Percentiles rank a stretch among this genome's conserved stretches.
These are phyloP conservation scores for Phytophthora kernoviae DNA, from an alignment of 352 stramenopile species.

Conservation along the genomic window DNA sequence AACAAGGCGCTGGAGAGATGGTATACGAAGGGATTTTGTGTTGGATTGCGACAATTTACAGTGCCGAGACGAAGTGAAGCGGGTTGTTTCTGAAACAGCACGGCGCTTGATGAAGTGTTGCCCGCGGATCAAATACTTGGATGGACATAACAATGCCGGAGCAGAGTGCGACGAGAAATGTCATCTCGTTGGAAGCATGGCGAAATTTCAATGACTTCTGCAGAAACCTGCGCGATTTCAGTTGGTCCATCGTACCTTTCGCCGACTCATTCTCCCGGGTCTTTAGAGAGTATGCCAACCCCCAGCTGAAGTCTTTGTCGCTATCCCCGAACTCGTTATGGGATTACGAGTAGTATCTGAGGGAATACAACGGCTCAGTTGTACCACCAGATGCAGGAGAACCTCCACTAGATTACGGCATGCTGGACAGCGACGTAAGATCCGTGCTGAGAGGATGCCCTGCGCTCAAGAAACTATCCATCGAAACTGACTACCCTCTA, in stretches of 20 bases:
- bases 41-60: not conserved
- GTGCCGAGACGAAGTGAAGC: not conserved
- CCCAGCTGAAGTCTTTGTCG: slow-evolving; percentile 5
- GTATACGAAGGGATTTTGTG: not conserved
- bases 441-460: slow-evolving; percentile 3
- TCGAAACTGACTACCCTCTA: not conserved
- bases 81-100: not conserved
- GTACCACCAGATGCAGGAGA: not conserved
- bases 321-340: not conserved
- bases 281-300: slow-evolving; percentile 9
- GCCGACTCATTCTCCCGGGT: slow-evolving; percentile 9
- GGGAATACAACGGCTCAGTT: not conserved
- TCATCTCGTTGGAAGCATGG: slow-evolving; percentile 4
- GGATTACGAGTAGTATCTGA: not conserved
- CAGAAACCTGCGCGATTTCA: slow-evolving; percentile 1
- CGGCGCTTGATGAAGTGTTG: not conserved
- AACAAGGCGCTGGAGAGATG: not conserved
- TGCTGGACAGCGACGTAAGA: not conserved
- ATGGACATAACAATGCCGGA: too few species aligned
- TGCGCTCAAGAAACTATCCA: not conserved
- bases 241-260: slow-evolving; percentile 5
- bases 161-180: too few species aligned
- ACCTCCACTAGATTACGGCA: slow-evolving; percentile 1
- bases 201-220: slow-evolving; percentile 5
- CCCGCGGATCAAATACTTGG: not conserved